Evolutionary conservation across 2,329 filamentous ascomycete genomes (phyloP).

Genomic region (Penicillium sp.): DNA sequence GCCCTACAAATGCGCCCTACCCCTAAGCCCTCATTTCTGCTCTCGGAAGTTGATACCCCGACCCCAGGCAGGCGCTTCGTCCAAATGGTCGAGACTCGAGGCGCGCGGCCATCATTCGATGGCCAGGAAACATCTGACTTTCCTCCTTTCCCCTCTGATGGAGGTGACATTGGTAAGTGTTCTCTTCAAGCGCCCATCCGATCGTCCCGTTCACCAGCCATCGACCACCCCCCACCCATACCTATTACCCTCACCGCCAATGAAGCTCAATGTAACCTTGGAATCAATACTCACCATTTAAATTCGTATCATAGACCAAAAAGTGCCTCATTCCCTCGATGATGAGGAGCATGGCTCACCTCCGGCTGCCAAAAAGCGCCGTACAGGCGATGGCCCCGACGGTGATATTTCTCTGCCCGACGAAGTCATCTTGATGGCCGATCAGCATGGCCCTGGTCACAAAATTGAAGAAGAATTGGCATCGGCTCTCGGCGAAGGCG

Average conservation of each 20-base stretch:
- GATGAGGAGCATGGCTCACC: slow-evolving; percentile 35
- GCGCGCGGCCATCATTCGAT: slow-evolving; percentile 31
- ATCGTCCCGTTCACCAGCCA: slow-evolving; percentile 6
- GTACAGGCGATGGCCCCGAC: slow-evolving; percentile 34
- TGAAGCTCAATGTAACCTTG: slow-evolving; percentile 3
- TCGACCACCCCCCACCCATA: slow-evolving; percentile 2
- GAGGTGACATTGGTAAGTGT: slow-evolving; percentile 38
- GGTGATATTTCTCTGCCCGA: slow-evolving; percentile 24
- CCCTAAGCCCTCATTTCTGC: slow-evolving; percentile 52
- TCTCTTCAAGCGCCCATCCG: slow-evolving; percentile 5
- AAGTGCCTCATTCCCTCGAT: slow-evolving; percentile 34
- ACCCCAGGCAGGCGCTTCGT: slow-evolving; percentile 22
- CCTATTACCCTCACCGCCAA: neutral
- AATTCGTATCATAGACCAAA: slow-evolving; percentile 26
- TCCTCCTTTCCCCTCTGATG: slow-evolving; percentile 31
- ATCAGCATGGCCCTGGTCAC: slow-evolving; percentile 31
- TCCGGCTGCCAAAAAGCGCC: slow-evolving; percentile 43
- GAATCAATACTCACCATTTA: neutral
- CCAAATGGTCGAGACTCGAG: slow-evolving; percentile 38
- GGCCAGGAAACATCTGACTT: slow-evolving; percentile 29
- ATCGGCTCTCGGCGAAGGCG: slow-evolving; percentile 34
- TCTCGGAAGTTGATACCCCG: slow-evolving; percentile 41
- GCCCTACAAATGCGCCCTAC: slow-evolving; percentile 49
- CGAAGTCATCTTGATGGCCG: slow-evolving; percentile 20
- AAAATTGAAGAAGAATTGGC: slow-evolving; percentile 40